Base-by-base conservation (phyloP, 805 yeast genomes). In the Debaryomyces tyrocola region DNA sequence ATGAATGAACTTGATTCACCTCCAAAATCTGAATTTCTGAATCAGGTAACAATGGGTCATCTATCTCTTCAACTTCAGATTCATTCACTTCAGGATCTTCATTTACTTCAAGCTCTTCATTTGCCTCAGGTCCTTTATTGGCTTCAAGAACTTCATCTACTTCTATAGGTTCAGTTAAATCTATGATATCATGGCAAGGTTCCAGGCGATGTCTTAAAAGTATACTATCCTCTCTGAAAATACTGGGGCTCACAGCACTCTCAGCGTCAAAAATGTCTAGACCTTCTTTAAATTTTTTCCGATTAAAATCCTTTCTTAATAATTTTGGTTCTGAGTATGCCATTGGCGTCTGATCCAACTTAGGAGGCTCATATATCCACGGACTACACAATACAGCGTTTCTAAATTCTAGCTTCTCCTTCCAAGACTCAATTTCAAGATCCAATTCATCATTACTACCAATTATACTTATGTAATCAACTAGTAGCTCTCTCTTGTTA, bases 351-450 rank as follows among this genome's bases (percentile, higher is more conserved):
- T 12, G 14, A 3, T 3, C 34, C 17, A 31, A 11, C 17, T 12
- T 14, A 6, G 34, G 34, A 6, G 34, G 9, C 11, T 31, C 41
- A 38, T 51, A 59, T 4, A 49, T 52, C 76, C 76, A 71, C 0
- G 67, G 67, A 2, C 14, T 37, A 6, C 24, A 14, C 3, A 70
- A 53, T 4, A 50, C 37, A 11, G 40, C 33, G 6, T 50, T 41
- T 29, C 67, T 50, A 28, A 51, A 52, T 1, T 52, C 50, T 14
- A 71, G 46, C 10, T 58, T 52, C 6, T 51, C 47, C 4, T 52
- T 46, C 76, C 75, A 70, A 44, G 54, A 55, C 4, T 39, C 48
- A 12, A 69, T 42, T 43, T 72, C 75, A 5, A 51, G 45, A 1
- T 47, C 53, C 11, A 70, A 46, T 12, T 57, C 60, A 15, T 31